phyloP scores from a whole-genome alignment of 257 asterid species.

The Striga asiatica region DNA sequence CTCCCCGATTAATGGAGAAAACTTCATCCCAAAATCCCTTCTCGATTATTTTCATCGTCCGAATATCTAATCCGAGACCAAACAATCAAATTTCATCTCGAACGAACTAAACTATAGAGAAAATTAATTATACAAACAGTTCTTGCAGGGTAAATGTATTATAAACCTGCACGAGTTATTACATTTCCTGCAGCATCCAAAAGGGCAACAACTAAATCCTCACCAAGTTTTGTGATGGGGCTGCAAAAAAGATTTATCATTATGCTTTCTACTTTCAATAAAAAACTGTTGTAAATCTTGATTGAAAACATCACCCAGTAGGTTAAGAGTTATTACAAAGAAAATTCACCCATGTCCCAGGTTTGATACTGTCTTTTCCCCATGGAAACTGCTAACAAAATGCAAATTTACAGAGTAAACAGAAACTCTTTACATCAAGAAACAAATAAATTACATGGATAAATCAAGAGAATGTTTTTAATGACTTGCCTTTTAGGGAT shows the following conservation, averaged over 20 bases:
- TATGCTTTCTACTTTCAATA: neutral
- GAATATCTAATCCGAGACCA: constrained; percentile 34
- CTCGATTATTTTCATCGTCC: constrained; percentile 63
- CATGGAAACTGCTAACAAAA: constrained; percentile 52
- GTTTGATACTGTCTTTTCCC: constrained; percentile 72
- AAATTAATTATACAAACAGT: neutral
- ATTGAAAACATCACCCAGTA: neutral
- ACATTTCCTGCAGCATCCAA: constrained; percentile 71
- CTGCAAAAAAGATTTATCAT: constrained; percentile 33
- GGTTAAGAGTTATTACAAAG: constrained; percentile 50
- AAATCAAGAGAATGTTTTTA: no score
- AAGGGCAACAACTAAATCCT: constrained; percentile 55
- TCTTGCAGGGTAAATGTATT: neutral
- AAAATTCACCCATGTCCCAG: constrained; percentile 64
- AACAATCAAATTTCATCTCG: neutral
- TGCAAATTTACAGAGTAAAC: neutral
- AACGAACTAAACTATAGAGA: neutral
- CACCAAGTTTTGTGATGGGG: constrained; percentile 63
- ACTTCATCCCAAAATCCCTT: constrained; percentile 83
- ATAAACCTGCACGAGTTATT: constrained; percentile 54
- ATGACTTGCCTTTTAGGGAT: constrained; percentile 51
- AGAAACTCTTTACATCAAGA: neutral
- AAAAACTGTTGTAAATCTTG: neutral
- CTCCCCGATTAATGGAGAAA: constrained; percentile 56
- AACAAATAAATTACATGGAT: no score